Base-by-base conservation (phyloP, 2,329 filamentous ascomycete species). In the Verticillium nubilum region DNA sequence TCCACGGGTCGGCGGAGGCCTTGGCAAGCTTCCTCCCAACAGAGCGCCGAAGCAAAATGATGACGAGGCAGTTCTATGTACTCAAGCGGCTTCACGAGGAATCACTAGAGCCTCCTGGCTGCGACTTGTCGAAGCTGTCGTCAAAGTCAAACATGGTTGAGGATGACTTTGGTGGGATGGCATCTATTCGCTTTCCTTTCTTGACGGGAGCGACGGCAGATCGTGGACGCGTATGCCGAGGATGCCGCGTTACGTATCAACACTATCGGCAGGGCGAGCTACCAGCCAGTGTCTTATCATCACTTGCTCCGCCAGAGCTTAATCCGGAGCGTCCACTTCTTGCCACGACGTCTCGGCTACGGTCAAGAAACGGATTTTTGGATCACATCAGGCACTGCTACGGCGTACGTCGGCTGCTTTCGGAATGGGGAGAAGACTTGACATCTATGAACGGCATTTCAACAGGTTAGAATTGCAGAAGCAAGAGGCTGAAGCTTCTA, bases 181-280 rank as follows among this genome's bases (percentile, higher is more conserved):
- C 68, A 7, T 64, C 63, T 7, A 64, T 70, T n/a, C 64, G 64
- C 28, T 64, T 69, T 47, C 68, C 67, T n/a, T 66, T 53, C 25
- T 52, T 70, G 19, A 59, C 61, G n/a, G 61, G 60, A 5, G 31
- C 56, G 13, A 61, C 60, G 15, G 27, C 52, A 27, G 65, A 69
- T 54, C 58, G 56, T 10, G 68, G 67, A 27, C 47, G 60, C 19
- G 13, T 68, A 28, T 71, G 69, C 50, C 62, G 61, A 26, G 68
- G 69, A 5, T 71, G 64, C 58, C 55, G 62, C 10, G 54, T 67
- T 57, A 63, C 37, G 26, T 53, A 56, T 7, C 37, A 25, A 9
- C 42, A 50, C 19, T 19, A 50, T 28, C 33, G 19, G n/a, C 42
- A 59, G 2, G 35, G 60, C 17, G 50, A 47, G 10, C 25, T 63